Evolutionary conservation across 768 basidiomycete genomes (phyloP), one percentile per base, ranked within the genome.

Genomic region (Albatrellus ellisii): DNA sequence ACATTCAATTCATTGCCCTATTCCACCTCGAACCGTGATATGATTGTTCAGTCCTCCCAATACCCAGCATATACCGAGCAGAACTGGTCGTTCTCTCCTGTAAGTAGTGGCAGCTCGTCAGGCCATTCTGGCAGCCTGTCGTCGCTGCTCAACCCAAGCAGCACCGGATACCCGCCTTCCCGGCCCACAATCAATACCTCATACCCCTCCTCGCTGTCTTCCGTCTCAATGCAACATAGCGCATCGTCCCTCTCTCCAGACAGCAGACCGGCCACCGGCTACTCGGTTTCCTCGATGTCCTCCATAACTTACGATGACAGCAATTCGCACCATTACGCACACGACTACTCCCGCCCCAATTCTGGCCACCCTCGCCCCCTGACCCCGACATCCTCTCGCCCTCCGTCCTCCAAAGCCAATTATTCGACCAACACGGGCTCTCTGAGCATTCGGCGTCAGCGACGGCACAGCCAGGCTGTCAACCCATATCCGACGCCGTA

Each of bases 401-500:
- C 83, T 1, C 70, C 69, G 1, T 82, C 80, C 1, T 79, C 80
- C 34, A 78, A 79, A 41, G 65, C 65, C 51, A 71, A 72, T 24
- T 71, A 66, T 50, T 63, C 62, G 29, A 36, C 35, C 3, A 21
- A 18, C 14, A 58, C 67, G 5, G 65, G 62, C 18, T 73, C 79
- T 12, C 60, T 85, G 41, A 77, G 79, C 57, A 71, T 88, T 26
- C 74, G 83, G 21, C 71, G 86, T 24, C 70, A 72, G 34, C 71
- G 86, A 33, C 72, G 86, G 44, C 86, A 88, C 59, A 84, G 80
- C 56, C 86, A 89, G 58, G 86, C 85, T 1, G 78, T 89, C 69
- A 82, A 77, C 52, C 86, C 86, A 10, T 89, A 89, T 60, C 86
- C 86, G 14, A 79, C 76, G 47, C 83, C 85, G 34, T 89, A 88